These are phyloP conservation scores for Tylopilus balloui DNA, from an alignment of 768 basidiomycete genomes.

Conservation along the genomic window DNA sequence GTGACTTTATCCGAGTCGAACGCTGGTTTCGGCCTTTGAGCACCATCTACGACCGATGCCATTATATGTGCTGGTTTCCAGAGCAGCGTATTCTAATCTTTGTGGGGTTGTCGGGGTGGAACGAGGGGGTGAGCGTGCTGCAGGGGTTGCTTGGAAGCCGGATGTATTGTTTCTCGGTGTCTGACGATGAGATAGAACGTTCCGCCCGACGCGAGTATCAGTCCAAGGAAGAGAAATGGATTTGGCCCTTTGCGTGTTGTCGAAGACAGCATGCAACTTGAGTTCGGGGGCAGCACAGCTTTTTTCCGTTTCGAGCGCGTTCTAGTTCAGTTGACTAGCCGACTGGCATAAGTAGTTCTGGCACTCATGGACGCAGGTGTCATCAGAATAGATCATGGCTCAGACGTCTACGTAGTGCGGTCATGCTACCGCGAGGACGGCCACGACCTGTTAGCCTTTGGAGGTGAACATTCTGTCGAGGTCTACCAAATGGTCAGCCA, in stretches of 20 bases:
- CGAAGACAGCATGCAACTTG: conserved; percentile 13
- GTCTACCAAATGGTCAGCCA: conserved; percentile 58
- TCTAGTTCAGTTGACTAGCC: too few species aligned
- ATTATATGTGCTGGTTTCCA: conserved; percentile 10
- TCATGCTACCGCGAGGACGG: conserved; percentile 62
- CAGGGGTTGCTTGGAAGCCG: conserved; percentile 57
- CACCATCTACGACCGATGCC: conserved; percentile 10
- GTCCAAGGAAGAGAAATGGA: conserved; percentile 55
- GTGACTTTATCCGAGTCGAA: conserved; percentile 74
- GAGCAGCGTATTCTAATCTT: conserved; percentile 6
- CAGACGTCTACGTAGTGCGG: conserved; percentile 57
- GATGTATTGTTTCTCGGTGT: conserved; percentile 50
- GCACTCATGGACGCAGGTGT: conserved; percentile 42
- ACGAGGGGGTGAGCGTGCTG: conserved; percentile 63
- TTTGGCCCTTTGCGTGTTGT: conserved; percentile 45
- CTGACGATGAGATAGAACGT: conserved; percentile 55
- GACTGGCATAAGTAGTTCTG: too few species aligned
- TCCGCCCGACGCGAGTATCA: conserved; percentile 53
- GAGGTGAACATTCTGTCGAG: conserved; percentile 68
- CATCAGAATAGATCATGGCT: conserved; percentile 53
- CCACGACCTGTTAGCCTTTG: conserved; percentile 65
- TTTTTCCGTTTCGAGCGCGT: not conserved
- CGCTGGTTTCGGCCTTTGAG: conserved; percentile 6
- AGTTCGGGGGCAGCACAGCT: not conserved
- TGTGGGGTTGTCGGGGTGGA: conserved; percentile 46